Base-by-base conservation (phyloP, 495 filamentous ascomycete genomes). In the Lophiostoma macrostomum region DNA sequence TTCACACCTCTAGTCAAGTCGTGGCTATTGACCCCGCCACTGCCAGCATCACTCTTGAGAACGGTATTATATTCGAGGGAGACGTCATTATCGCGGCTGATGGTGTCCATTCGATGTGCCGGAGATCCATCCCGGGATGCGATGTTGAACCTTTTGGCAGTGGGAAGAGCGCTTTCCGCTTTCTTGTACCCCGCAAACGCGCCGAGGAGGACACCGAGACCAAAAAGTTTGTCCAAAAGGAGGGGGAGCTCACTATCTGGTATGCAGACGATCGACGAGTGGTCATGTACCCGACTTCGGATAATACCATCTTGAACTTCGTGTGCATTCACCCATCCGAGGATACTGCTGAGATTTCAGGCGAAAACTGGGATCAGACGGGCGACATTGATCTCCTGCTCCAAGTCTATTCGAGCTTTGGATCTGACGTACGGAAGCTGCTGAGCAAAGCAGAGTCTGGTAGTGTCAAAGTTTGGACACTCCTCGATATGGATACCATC, bases 121-220 rank as follows among this genome's bases (percentile, higher is more conserved):
- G 64, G n/a, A 11, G 16, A 24, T 14, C n/a, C 11, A 42, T 75
- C 1, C 56, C 67, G 22, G 71, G 69, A 19, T 65, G 61, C 11
- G 64, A 69, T 10, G 31, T 69, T 20, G 67, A 67, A 13, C 61
- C 76, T 3, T 71, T 72, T 36, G 66, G 73, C 50, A 75, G 74
- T 5, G 80, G 81, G 5, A 79, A 76, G 50, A 76, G 72, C 41
- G 81, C 81, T 1, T 86, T 81, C 64, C 73, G 82, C n/a, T 84
- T 86, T 61, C 61, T 83, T 2, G 68, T 84, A 1, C 64, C 70
- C 2, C 69, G 72, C 2, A 58, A 75, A 24, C 60, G 64, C 8
- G 73, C 74, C 0, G 60, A 69, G 4, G 69, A 68, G 22, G 76
- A 82, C 50, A 70, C 77, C 0, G 66, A 70, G 13, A 78, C 76